Evolutionary conservation across 768 basidiomycete species (phyloP), one percentile per base, ranked within the genome.

Genomic region (Mrakia blollopis): DNA sequence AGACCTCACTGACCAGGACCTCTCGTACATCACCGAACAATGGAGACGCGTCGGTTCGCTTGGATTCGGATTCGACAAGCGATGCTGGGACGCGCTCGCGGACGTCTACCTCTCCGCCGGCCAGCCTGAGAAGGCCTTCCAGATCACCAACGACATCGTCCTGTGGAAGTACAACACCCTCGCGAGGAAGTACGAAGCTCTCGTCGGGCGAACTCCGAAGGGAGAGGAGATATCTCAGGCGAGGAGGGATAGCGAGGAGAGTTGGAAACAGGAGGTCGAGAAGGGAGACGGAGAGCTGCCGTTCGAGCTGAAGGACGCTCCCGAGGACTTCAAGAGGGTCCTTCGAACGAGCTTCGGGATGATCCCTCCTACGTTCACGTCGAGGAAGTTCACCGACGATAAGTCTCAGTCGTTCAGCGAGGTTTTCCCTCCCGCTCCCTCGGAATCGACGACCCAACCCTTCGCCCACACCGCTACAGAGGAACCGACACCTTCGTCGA

Each of bases 81-180:
- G 13, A 14, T 35, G 62, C 62, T 74, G 73, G 73, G 62, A 13
- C 7, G 62, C 62, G 23, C 73, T 74, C 30, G 47, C 62, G 4
- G 13, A 16, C n/a, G 62, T 63, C 14, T 74, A 74, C 73, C 28
- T 74, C 30, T 16, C 41, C 30, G 73, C 35, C 30, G 62, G 62
- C 44, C 61, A 63, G 63, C 47, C 37, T 30, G 73, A 74, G 32
- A 62, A 63, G 47, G 73, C 61, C 25, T 50, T 74, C 44, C 73
- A 74, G 62, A 74, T 74, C 47, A 18, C 32, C 62, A 74, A 74
- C 73, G 73, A 74, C 73, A 63, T 74, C 32, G 21, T 63, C 62
- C 41, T 50, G 1, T 74, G 39, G 44, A 61, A 47, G 21, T 25
- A 52, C 47, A n/a, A 74, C 28, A 32, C 44, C 30, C 62, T 74